Evolutionary conservation across 1,139 yeast genomes (phyloP), one percentile per base, ranked within the genome.

Genomic region (Debaryomyces subglobosus): DNA sequence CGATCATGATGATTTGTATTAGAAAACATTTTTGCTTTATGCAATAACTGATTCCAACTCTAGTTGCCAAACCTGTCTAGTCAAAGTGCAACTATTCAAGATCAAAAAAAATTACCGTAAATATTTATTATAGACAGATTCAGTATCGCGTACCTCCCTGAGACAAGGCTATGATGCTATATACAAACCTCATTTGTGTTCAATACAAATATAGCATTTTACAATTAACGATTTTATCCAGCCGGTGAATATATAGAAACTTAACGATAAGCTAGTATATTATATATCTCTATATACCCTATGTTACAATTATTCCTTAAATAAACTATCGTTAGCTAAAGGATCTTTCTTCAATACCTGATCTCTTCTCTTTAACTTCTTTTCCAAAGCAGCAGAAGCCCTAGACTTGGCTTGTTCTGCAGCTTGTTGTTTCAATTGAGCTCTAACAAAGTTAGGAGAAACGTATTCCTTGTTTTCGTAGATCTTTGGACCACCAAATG

Each of bases 401-500:
- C 98, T 84, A 40, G 82, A 68, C 60, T 78, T 80, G 43, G 97
- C 97, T 60, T 85, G 85, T 48, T 78, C 81, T 7, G 98, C 98
- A 52, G 87, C 84, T 63, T 87, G 81, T 59, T 86, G 89, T 68
- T 84, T 88, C 57, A 79, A 56, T 76, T 92, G 97, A 12, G 99
- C 91, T 74, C 99, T 86, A 46, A 88, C 96, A 57, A 89, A 84
- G 77, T 94, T 94, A 56, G 99, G 99, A 51, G 96, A 89, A 45
- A 94, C 97, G 68, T 89, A 94, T 70, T 94, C 96, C 77, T 89
- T 92, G 76, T 94, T 94, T 65, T 94, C 99, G 72, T 89, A 94
- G 57, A 94, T 90, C 78, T 94, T 91, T 53, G 99, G 97, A 20
- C 99, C 99, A 49, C 97, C 96, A 63, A 94, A 95, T 2, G 98